phyloP scores from a whole-genome alignment of 495 filamentous ascomycete species.

The Aspergillus diversus region DNA sequence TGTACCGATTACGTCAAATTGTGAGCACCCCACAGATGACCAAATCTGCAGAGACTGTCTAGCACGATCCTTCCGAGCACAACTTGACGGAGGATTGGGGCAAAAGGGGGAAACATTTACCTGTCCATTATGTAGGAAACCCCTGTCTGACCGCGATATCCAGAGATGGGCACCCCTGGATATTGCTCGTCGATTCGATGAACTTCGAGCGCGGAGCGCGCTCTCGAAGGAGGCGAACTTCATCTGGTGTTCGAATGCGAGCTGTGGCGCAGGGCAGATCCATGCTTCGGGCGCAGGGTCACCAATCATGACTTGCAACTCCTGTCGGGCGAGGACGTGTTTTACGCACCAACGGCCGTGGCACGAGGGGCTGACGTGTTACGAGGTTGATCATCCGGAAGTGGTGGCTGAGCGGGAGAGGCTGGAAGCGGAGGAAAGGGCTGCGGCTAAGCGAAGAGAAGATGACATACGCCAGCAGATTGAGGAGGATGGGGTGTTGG shows the following conservation, averaged over 20 bases:
- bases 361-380: slow-evolving; percentile 13
- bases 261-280: slow-evolving; percentile 7
- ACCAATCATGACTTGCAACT: slow-evolving; percentile 11
- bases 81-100: background rate
- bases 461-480: slow-evolving; percentile 1
- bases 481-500: slow-evolving; percentile 7
- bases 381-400: slow-evolving; percentile 12
- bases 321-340: slow-evolving; percentile 11
- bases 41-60: slow-evolving; percentile 10
- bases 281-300: slow-evolving; percentile 8
- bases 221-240: slow-evolving; percentile 6
- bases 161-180: background rate
- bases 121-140: slow-evolving; percentile 11
- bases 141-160: slow-evolving; percentile 1
- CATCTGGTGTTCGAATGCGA: slow-evolving; percentile 15
- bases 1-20: background rate
- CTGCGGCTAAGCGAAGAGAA: background rate
- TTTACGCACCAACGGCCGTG: slow-evolving; percentile 13
- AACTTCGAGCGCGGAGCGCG: background rate
- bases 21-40: slow-evolving; percentile 6
- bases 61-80: slow-evolving; percentile 7
- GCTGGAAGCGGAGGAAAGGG: background rate
- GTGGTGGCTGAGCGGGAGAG: background rate
- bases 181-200: background rate
- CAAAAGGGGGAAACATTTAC: background rate